Evolutionary conservation across 345 rosid species (phyloP).

Genomic region (Salix exigua): DNA sequence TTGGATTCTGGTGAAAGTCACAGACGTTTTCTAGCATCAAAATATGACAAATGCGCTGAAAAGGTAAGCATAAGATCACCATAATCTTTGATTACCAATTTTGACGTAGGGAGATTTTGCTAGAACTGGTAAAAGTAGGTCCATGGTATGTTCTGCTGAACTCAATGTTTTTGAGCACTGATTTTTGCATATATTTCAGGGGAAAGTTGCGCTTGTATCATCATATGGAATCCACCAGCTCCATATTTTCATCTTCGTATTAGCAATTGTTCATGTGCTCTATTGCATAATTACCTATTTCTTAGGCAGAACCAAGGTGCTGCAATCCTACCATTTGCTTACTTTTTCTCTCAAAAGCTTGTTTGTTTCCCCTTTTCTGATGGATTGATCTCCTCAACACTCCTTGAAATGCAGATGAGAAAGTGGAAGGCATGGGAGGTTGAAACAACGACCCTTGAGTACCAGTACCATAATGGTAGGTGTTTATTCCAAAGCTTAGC

Average conservation of each 20-base stretch:
- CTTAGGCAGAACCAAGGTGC: constrained; percentile 71
- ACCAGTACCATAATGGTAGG: constrained; percentile 75
- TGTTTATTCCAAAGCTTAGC: not conserved
- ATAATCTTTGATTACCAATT: not conserved
- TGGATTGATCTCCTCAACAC: not conserved
- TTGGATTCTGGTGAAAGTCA: constrained; percentile 22
- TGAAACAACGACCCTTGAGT: constrained; percentile 75
- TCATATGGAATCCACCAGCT: constrained; percentile 84
- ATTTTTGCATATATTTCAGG: constrained; percentile 39
- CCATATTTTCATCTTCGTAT: constrained; percentile 79
- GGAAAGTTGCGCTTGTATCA: constrained; percentile 73
- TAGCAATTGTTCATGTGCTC: constrained; percentile 58
- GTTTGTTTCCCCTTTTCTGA: not conserved
- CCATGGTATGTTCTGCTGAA: not conserved
- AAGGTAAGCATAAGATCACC: constrained; percentile 25
- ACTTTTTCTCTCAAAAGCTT: not conserved
- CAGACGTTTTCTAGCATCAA: constrained; percentile 48
- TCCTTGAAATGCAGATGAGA: constrained; percentile 59
- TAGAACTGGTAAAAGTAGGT: not conserved
- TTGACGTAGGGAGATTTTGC: not conserved
- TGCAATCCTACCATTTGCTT: not conserved
- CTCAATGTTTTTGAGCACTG: not conserved
- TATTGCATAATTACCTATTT: constrained; percentile 60
- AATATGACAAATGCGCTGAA: constrained; percentile 37
- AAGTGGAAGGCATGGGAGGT: constrained; percentile 86